Conservation (phyloP, 352 stramenopile species). For the Phytophthora ramorum region DNA sequence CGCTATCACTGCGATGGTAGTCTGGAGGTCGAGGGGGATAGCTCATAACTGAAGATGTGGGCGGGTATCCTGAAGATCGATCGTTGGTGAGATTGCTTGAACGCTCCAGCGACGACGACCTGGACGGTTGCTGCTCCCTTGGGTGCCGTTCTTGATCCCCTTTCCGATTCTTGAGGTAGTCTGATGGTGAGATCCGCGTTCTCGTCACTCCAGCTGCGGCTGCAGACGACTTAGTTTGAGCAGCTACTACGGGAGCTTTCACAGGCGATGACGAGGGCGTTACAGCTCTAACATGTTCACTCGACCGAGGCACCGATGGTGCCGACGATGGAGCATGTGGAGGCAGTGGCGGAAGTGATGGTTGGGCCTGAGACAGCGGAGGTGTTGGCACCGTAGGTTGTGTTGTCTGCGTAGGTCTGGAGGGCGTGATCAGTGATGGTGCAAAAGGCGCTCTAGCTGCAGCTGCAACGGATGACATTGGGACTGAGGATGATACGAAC, state of each 20-base stretch:
- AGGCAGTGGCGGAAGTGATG: slow-evolving; percentile 12
- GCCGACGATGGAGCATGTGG: background rate
- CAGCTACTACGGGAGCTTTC: background rate
- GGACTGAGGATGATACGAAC: slow-evolving; percentile 4
- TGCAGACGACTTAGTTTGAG: background rate
- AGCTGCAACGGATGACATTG: background rate
- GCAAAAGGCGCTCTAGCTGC: background rate
- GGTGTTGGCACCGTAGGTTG: background rate
- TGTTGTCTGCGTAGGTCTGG: slow-evolving; percentile 9
- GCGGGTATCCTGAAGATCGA: slow-evolving; percentile 8
- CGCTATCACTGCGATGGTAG: slow-evolving; percentile 31
- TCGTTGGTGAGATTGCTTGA: slow-evolving; percentile 15
- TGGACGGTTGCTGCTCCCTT: slow-evolving; percentile 8
- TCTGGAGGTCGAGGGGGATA: slow-evolving; percentile 5
- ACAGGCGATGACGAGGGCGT: slow-evolving; percentile 18
- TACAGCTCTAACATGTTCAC: slow-evolving; percentile 5
- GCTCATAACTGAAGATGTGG: background rate
- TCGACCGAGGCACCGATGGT: background rate
- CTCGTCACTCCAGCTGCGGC: background rate
- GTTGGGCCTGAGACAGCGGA: slow-evolving; percentile 8
- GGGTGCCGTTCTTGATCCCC: slow-evolving; percentile 6
- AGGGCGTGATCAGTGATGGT: slow-evolving; percentile 2
- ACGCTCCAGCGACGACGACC: slow-evolving; percentile 30
- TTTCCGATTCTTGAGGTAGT: slow-evolving; percentile 35
- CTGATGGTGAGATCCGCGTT: slow-evolving; percentile 38